Evolutionary conservation across 768 basidiomycete genomes (phyloP), one percentile per base, ranked within the genome.

Genomic region (Pisolithus marmoratus): DNA sequence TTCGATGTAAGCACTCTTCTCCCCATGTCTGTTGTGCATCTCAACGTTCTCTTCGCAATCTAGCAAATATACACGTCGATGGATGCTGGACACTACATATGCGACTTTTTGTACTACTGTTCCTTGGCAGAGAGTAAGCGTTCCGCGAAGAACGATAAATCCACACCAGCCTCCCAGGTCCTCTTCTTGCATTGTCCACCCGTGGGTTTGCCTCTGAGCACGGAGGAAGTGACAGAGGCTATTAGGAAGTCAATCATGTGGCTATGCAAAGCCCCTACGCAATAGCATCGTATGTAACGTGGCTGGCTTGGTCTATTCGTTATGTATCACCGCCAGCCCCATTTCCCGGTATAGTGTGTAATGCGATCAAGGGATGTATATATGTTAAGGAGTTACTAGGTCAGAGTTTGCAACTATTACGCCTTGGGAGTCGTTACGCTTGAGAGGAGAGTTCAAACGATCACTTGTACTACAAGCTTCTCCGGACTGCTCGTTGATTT

Each of bases 51-150:
- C 2, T n/a, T 45, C 17, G 27, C 46, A 53, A 48, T 46, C 46
- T 59, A 87, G 83, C 75, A 83, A 69, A 81, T 87, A 20, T 82
- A 83, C 62, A 76, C 83, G 19, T 87, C 86, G 2, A 78, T 83
- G 75, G 87, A 89, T 61, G 83, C 85, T 15, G 87, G 86, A 0
- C 84, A 85, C 63, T 90, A 82, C 64, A 68, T 88, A 11, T 86
- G 83, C 62, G 87, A 89, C 68, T 89, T 84, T 64, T 78, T 84
- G 53, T 87, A 84, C 63, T 90, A 85, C 60, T 84, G 84, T 61
- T 87, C 85, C 9, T 74, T 88, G 24, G 84, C 85, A 5, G 86
- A 87, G 62, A 76, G 80, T 24, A 79, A 76, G 60, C 78, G 83
- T 3, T 55, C 54, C 8, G 52, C 59, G 31, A 68, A 70, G 45